Conservation (phyloP, 192 early-diverging fungal species). For the Cetraspora pellucida region DNA sequence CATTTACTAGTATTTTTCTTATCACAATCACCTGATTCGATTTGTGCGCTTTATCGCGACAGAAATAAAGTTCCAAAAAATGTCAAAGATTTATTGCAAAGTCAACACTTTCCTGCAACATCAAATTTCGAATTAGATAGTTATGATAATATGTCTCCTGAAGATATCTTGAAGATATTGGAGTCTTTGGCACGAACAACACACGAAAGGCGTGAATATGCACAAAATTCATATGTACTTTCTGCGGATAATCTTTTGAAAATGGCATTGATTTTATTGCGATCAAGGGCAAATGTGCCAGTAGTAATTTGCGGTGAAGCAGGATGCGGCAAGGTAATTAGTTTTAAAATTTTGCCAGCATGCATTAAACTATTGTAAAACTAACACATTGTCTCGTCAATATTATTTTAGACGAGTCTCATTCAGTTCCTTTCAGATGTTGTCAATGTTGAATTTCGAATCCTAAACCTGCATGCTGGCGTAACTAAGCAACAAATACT, state of each 20-base stretch:
- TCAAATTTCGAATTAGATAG: not conserved
- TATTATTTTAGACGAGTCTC: constrained; percentile 21
- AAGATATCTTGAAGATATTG: constrained; percentile 8
- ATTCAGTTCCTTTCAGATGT: constrained; percentile 17
- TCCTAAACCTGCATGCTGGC: constrained; percentile 19
- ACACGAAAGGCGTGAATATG: not conserved
- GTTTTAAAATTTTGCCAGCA: not conserved
- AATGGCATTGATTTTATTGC: constrained; percentile 32
- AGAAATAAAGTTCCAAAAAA: constrained; percentile 4
- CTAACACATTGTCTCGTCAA: not conserved
- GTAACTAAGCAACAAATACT: constrained; percentile 25
- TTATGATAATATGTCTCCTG: constrained; percentile 17
- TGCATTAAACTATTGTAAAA: not conserved
- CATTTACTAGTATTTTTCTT: constrained; percentile 33
- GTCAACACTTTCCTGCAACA: not conserved
- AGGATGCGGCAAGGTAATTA: constrained; percentile 31
- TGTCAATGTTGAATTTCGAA: constrained; percentile 5
- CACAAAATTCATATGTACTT: constrained; percentile 19
- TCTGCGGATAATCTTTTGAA: constrained; percentile 28
- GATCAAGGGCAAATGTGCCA: constrained; percentile 13
- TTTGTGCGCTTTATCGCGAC: constrained; percentile 34
- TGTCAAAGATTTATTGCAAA: constrained; percentile 28
- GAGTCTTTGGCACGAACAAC: constrained; percentile 29
- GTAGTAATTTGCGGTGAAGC: constrained; percentile 30
- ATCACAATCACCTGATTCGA: constrained; percentile 32